These are phyloP conservation scores for Penicillium mononematosum DNA, from an alignment of 495 filamentous ascomycete genomes.

Conservation along the genomic window DNA sequence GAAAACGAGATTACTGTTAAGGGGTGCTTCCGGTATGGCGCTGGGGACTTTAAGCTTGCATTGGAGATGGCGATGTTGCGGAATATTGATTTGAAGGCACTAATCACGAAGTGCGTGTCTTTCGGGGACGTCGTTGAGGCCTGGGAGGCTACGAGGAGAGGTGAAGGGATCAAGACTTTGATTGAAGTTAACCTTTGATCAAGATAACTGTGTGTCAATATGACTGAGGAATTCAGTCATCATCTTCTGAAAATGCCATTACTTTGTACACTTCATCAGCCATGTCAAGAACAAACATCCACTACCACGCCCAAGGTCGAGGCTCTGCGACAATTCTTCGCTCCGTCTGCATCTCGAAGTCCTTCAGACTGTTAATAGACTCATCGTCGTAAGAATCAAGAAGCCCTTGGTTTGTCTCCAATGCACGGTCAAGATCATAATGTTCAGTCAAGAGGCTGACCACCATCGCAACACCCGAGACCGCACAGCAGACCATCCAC, in stretches of 20 bases:
- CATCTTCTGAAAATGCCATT: conserved; percentile 2
- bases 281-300: background rate
- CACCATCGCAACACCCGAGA: conserved; percentile 49
- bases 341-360: conserved; percentile 16
- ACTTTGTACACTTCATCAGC: conserved; percentile 12
- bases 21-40: conserved; percentile 80
- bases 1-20: conserved; percentile 78
- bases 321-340: conserved; percentile 2
- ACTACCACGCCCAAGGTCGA: conserved; percentile 23
- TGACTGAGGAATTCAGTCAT: conserved; percentile 10
- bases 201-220: background rate
- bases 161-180: conserved; percentile 80
- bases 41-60: conserved; percentile 77
- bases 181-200: conserved; percentile 50
- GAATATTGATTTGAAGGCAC: too few species aligned
- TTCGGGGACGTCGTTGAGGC: conserved; percentile 63
- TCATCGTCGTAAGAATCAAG: conserved; percentile 8
- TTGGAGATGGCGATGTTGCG: conserved; percentile 40
- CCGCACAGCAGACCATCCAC: conserved; percentile 55
- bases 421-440: conserved; percentile 53
- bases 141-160: conserved; percentile 72
- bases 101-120: too few species aligned
- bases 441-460: conserved; percentile 51
- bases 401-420: conserved; percentile 35
- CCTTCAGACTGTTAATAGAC: conserved; percentile 14